Percentiles rank a stretch among this genome's conserved stretches.
phyloP scores from a whole-genome alignment of 2,329 filamentous ascomycete species.

The Botrytis aclada region DNA sequence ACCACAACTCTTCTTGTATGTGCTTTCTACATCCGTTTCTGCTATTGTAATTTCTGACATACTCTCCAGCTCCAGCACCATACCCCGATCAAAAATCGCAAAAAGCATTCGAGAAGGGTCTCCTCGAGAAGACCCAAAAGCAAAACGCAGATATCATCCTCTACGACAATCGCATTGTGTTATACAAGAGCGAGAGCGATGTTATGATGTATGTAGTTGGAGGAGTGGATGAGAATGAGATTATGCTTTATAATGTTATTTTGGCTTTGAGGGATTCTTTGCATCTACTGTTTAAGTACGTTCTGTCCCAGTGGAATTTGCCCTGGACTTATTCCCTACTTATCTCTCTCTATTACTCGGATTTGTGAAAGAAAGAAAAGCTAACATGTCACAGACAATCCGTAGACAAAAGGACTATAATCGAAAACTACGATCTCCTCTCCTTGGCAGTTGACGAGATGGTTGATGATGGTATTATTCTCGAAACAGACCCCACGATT shows the following conservation, averaged over 20 bases:
- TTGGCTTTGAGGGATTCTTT: conserved; percentile 86
- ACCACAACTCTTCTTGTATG: conserved; percentile 43
- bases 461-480: conserved; percentile 90
- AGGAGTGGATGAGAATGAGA: conserved; percentile 90
- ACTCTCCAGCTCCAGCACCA: conserved; percentile 46
- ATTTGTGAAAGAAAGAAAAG: neutral
- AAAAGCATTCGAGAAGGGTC: conserved; percentile 93
- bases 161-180: conserved; percentile 92
- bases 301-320: conserved; percentile 1
- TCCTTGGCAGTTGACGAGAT: conserved; percentile 94
- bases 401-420: conserved; percentile 94
- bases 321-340: conserved; percentile 10
- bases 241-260: conserved; percentile 91
- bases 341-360: neutral
- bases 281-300: conserved; percentile 87
- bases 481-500: conserved; percentile 94
- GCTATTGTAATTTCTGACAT: conserved; percentile 32
- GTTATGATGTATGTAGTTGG: conserved; percentile 96
- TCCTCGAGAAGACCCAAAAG: conserved; percentile 94
- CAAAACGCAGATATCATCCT: conserved; percentile 94
- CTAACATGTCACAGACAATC: conserved; percentile 63
- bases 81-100: conserved; percentile 90
- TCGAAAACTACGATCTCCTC: conserved; percentile 98
- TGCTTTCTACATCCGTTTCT: conserved; percentile 49
- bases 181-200: conserved; percentile 98